These are phyloP conservation scores for Domatiomyces globalis DNA, from an alignment of 2,329 filamentous ascomycete genomes.

Conservation along the genomic window DNA sequence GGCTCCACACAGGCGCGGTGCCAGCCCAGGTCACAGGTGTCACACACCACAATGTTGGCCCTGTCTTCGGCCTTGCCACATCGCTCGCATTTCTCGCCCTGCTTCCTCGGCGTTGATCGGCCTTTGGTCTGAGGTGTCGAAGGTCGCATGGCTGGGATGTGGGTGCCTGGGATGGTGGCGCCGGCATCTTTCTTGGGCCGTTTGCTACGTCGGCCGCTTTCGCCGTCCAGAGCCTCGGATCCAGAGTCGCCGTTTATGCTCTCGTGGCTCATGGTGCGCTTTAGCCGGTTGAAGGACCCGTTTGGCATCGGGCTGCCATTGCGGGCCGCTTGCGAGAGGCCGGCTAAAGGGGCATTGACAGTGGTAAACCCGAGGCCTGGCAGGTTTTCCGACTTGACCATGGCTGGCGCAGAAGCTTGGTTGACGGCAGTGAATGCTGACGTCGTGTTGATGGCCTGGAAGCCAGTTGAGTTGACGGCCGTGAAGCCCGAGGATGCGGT, in stretches of 20 bases:
- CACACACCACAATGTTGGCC: slow-evolving; percentile 61
- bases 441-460: slow-evolving; percentile 46
- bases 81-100: slow-evolving; percentile 63
- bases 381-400: slow-evolving; percentile 39
- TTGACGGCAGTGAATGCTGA: slow-evolving; percentile 31
- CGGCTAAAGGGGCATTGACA: slow-evolving; percentile 39
- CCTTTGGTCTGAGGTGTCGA: slow-evolving; percentile 47
- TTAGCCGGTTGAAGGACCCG: slow-evolving; percentile 41
- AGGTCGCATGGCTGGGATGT: slow-evolving; percentile 84
- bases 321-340: too few relatives aligned
- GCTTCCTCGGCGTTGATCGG: slow-evolving; percentile 42
- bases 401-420: slow-evolving; percentile 20
- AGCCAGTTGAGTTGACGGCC: slow-evolving; percentile 52
- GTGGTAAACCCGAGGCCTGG: slow-evolving; percentile 38
- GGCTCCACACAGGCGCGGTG: slow-evolving; percentile 84
- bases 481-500: slow-evolving; percentile 46
- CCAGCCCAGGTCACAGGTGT: slow-evolving; percentile 80
- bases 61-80: slow-evolving; percentile 68
- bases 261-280: slow-evolving; percentile 58
- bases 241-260: slow-evolving; percentile 26
- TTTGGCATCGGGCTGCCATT: slow-evolving; percentile 8
- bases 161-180: slow-evolving; percentile 84
- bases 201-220: slow-evolving; percentile 66
- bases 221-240: slow-evolving; percentile 32
- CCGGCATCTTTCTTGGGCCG: slow-evolving; percentile 63